Evolutionary conservation across 2,329 filamentous ascomycete genomes (phyloP).

Genomic region (Neonectria ditissima): DNA sequence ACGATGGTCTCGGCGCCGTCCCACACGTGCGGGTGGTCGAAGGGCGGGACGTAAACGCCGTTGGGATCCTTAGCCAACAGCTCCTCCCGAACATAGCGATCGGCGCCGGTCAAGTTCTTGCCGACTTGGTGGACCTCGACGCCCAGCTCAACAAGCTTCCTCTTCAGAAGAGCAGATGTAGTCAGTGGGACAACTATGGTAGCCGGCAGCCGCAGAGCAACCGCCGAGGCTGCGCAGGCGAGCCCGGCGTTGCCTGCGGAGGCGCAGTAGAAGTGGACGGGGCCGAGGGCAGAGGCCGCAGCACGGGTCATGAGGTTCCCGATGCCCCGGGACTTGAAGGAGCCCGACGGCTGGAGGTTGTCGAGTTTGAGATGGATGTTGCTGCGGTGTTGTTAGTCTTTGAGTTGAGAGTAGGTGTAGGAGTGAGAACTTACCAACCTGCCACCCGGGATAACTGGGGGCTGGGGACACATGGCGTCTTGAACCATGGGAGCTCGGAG

Average conservation of each 20-base stretch:
- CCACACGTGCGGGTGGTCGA: slow-evolving; percentile 77
- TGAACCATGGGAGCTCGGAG: slow-evolving; percentile 70
- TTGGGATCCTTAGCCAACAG: slow-evolving; percentile 64
- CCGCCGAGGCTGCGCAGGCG: slow-evolving; percentile 80
- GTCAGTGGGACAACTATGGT: slow-evolving; percentile 80
- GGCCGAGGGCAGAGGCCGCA: slow-evolving; percentile 47
- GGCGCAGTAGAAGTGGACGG: slow-evolving; percentile 80
- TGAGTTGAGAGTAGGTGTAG: not conserved
- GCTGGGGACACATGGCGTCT: slow-evolving; percentile 78
- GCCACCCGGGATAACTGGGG: slow-evolving; percentile 74
- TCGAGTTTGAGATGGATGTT: slow-evolving; percentile 89
- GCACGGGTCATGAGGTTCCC: slow-evolving; percentile 73
- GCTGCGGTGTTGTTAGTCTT: slow-evolving; percentile 52
- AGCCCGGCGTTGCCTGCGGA: slow-evolving; percentile 88
- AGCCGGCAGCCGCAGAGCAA: slow-evolving; percentile 70
- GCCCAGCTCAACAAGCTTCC: slow-evolving; percentile 76
- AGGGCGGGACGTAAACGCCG: slow-evolving; percentile 76
- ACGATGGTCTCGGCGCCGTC: slow-evolving; percentile 71
- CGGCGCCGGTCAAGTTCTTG: slow-evolving; percentile 76
- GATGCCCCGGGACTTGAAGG: slow-evolving; percentile 86
- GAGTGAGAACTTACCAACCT: slow-evolving; percentile 70
- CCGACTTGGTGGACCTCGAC: slow-evolving; percentile 77
- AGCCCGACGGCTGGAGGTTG: slow-evolving; percentile 84
- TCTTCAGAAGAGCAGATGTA: slow-evolving; percentile 77
- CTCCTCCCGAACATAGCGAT: slow-evolving; percentile 71